Percentiles rank a stretch among this genome's conserved stretches.
Conservation (phyloP, 2,329 filamentous ascomycete species). For the Alternaria angustiovoidea region DNA sequence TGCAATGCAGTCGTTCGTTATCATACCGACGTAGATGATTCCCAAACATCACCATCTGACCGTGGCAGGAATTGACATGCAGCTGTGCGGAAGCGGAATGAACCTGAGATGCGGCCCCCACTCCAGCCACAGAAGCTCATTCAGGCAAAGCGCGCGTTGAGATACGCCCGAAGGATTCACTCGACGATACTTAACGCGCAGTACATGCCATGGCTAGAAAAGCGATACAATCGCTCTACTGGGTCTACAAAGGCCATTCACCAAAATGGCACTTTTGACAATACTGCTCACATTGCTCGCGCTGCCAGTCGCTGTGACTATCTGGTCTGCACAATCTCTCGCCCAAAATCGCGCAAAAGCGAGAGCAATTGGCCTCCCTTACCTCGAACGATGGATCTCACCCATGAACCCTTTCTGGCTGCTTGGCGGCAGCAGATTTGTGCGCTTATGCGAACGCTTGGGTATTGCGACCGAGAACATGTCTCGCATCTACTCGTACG, state of each 20-base stretch:
- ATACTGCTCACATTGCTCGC: background rate
- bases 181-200: background rate
- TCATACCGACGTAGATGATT: too few relatives aligned
- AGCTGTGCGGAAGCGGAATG: too few relatives aligned
- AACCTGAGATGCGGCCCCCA: background rate
- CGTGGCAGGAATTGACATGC: too few relatives aligned
- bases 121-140: background rate
- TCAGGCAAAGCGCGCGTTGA: background rate
- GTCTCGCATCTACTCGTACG: conserved; percentile 13
- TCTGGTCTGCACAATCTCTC: conserved; percentile 8
- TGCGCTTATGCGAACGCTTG: conserved; percentile 4
- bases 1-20: too few relatives aligned
- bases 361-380: conserved; percentile 20
- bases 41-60: too few relatives aligned
- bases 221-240: too few relatives aligned
- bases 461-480: conserved; percentile 8
- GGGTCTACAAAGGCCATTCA: too few relatives aligned
- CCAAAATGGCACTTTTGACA: too few relatives aligned
- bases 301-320: background rate
- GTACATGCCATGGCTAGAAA: too few relatives aligned
- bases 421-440: conserved; percentile 16
- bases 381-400: conserved; percentile 23
- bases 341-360: conserved; percentile 15
- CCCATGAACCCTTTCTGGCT: conserved; percentile 26
- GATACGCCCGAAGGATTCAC: background rate